Evolutionary conservation across 164 flowering plant species (phyloP).

Genomic region (Piper longum): DNA sequence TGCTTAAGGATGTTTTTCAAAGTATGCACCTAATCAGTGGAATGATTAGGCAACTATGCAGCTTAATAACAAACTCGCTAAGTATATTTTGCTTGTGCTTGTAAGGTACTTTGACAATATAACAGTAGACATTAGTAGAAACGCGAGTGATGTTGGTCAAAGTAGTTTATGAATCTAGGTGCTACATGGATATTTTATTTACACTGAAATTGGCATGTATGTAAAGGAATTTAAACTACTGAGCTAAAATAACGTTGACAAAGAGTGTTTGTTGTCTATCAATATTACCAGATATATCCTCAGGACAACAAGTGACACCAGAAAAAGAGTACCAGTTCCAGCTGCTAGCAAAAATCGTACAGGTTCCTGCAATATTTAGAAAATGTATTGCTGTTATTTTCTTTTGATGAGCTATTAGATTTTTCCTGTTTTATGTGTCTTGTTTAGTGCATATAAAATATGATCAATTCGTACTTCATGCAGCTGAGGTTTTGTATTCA

Average conservation of each 20-base stretch:
- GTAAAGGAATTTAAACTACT: background rate
- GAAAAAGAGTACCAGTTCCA: constrained; percentile 84
- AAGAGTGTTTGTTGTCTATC: background rate
- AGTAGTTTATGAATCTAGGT: too few relatives aligned
- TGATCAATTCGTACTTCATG: background rate
- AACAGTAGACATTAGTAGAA: too few relatives aligned
- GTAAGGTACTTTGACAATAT: too few relatives aligned
- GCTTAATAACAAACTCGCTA: too few relatives aligned
- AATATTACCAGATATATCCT: constrained; percentile 74
- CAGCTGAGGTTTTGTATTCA: background rate
- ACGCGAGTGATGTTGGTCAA: too few relatives aligned
- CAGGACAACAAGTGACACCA: constrained; percentile 68
- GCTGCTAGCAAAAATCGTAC: constrained; percentile 71
- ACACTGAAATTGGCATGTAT: too few relatives aligned
- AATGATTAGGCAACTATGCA: too few relatives aligned
- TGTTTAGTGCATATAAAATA: background rate
- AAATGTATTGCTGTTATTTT: background rate
- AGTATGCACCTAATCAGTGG: too few relatives aligned
- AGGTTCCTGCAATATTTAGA: constrained; percentile 60
- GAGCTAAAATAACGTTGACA: too few relatives aligned
- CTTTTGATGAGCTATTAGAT: background rate
- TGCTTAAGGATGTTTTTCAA: too few relatives aligned
- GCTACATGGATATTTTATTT: too few relatives aligned
- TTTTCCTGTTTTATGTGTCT: background rate
- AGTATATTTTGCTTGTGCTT: too few relatives aligned